Conservation (phyloP, 2,329 filamentous ascomycete species). For the Monosporascus sp. region DNA sequence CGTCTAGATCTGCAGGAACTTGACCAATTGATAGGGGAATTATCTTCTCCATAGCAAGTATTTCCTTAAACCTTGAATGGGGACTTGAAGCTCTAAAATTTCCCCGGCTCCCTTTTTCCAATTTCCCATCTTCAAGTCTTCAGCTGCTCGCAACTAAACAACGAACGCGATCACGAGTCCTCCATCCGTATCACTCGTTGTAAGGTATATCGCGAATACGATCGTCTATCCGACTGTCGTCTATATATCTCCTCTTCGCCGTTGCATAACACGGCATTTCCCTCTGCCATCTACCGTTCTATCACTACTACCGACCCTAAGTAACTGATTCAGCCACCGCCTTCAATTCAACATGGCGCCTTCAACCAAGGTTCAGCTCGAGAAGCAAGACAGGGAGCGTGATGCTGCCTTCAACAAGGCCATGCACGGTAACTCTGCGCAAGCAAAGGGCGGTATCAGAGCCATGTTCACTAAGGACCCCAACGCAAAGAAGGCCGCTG, state of each 20-base stretch:
- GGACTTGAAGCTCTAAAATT: not conserved
- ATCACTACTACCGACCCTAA: not conserved
- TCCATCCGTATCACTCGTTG: not conserved
- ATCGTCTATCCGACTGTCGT: not conserved
- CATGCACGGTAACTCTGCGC: conserved; percentile 69
- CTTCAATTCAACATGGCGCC: conserved; percentile 37
- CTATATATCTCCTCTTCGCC: not conserved
- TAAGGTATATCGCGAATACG: not conserved
- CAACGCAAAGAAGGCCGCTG: conserved; percentile 69
- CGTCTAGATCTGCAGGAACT: too few relatives aligned
- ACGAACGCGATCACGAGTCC: not conserved
- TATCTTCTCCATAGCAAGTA: too few relatives aligned
- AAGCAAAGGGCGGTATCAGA: conserved; percentile 65
- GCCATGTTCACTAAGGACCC: conserved; percentile 82
- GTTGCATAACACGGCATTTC: not conserved
- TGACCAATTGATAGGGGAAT: too few relatives aligned
- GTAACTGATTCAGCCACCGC: not conserved
- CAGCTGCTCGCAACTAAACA: not conserved
- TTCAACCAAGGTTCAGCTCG: conserved; percentile 48
- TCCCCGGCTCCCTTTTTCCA: not conserved
- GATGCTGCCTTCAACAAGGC: conserved; percentile 90
- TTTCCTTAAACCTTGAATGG: too few relatives aligned
- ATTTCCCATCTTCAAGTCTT: not conserved
- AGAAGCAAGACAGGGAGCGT: conserved; percentile 75
- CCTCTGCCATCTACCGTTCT: not conserved